These are phyloP conservation scores for Macrophomina phaseolina DNA, from an alignment of 2,329 filamentous ascomycete genomes.

Conservation along the genomic window DNA sequence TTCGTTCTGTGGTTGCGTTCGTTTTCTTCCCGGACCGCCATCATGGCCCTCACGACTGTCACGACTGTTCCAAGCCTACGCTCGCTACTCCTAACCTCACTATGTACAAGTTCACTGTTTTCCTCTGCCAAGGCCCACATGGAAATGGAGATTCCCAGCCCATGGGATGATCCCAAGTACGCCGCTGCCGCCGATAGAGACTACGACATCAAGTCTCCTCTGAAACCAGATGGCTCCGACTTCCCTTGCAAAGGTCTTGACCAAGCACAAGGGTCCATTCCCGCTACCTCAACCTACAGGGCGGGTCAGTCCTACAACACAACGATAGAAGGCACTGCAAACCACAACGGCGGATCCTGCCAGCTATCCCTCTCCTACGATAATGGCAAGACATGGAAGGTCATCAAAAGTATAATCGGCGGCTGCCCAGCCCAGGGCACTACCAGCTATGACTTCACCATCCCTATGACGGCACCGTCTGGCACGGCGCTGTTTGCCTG, in stretches of 20 bases:
- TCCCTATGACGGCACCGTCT: conserved; percentile 68
- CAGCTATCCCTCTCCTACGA: conserved; percentile 79
- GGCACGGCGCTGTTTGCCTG: conserved; percentile 71
- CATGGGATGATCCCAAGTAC: conserved; percentile 58
- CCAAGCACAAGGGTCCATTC: conserved; percentile 42
- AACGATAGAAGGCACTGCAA: conserved; percentile 64
- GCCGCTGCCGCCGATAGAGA: conserved; percentile 59
- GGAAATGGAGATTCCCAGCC: conserved; percentile 62
- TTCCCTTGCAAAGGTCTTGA: conserved; percentile 78
- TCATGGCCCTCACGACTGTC: conserved; percentile 14
- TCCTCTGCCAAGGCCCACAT: conserved; percentile 52
- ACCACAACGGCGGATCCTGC: conserved; percentile 75
- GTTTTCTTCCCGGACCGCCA: conserved; percentile 12
- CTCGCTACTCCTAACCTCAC: conserved; percentile 18
- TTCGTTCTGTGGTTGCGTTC: conserved; percentile 18
- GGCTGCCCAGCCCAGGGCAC: conserved; percentile 56
- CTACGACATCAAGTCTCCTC: conserved; percentile 74
- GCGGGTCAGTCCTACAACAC: conserved; percentile 69
- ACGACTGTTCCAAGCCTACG: conserved; percentile 7
- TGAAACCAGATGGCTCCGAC: conserved; percentile 65
- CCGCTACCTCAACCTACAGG: conserved; percentile 64
- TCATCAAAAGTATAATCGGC: conserved; percentile 68
- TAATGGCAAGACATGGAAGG: conserved; percentile 71
- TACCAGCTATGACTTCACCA: conserved; percentile 66
- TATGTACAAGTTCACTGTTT: conserved; percentile 16